Base-by-base conservation (phyloP, 805 yeast species). In the Sungouiella thailandica region DNA sequence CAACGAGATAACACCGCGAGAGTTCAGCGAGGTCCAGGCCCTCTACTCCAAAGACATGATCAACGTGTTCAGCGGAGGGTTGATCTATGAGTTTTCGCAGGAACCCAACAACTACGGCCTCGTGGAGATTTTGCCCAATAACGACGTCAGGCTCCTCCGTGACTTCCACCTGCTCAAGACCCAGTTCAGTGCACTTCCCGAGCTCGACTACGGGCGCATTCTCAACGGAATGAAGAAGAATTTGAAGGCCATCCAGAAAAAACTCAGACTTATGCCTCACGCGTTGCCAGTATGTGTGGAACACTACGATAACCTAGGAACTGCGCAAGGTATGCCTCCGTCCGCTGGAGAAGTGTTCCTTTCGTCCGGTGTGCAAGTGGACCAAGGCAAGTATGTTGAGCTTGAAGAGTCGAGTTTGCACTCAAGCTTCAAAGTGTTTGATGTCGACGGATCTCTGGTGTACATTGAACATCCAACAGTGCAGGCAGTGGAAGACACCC, bases 51-150 rank as follows among this genome's bases (percentile, higher is more conserved):
- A 62, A 7, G 75, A 75, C 27, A 88, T 89, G 97, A 65, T 78
- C 17, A 70, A 70, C 10, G 82, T 78, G 1, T 86, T 89, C 52
- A 74, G 86, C 36, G 97, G 97, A 6, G 97, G 95, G 0, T 60
- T 86, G 32, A 86, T 83, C 4, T 86, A 86, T 47, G 95, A 85
- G 54, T 85, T 70, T 54, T 70, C 87, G 4, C 86, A 83, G 50
- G 95, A 82, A 47, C 72, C 79, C 6, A 85, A 86, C 55, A 77
- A 80, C 44, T 85, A 85, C 55, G 95, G 95, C 1, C 59, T 86
- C 23, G 88, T 85, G 1, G 70, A 72, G 31, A 49, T 70, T 17
- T 59, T 57, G 28, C 49, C 53, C 3, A 55, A 60, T 32, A 76
- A 75, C 1, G 61, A 71, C 43, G 67, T 64, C 8, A 57, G 58